A percentile compares a stretch with the other conserved stretches of the same genome.
These are phyloP conservation scores for Oldenlandia corymbosa DNA, from an alignment of 257 asterid genomes.

Conservation along the genomic window DNA sequence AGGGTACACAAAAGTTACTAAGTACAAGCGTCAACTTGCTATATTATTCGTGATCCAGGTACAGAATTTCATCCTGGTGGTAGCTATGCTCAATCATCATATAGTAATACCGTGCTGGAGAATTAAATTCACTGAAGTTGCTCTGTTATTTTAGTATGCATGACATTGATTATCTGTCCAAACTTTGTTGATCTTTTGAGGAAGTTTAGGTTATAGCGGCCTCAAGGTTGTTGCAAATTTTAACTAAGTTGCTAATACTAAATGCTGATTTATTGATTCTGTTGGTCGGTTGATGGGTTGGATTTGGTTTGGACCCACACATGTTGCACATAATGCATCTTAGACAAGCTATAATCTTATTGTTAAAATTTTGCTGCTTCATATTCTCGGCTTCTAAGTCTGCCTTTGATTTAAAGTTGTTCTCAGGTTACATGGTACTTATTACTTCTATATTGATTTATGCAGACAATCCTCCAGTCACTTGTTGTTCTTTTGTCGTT, in stretches of 20 bases:
- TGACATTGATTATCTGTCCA: not conserved
- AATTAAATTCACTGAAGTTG: not conserved
- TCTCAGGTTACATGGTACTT: not conserved
- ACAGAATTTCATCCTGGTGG: not conserved
- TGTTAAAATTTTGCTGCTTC: not conserved
- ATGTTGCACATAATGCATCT: not conserved
- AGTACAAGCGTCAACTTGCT: constrained; percentile 63
- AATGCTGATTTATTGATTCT: not conserved
- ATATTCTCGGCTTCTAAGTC: too few species aligned
- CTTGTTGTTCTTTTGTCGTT: constrained; percentile 26
- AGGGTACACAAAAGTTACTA: constrained; percentile 77
- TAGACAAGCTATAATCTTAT: not conserved
- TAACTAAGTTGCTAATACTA: not conserved
- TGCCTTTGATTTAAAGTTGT: not conserved
- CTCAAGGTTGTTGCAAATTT: not conserved
- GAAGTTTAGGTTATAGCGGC: not conserved
- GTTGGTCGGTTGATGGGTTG: not conserved
- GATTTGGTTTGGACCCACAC: not conserved
- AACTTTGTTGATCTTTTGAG: not conserved
- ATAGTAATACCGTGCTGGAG: not conserved
- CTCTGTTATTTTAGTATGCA: not conserved
- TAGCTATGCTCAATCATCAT: not conserved
- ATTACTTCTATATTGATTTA: not conserved
- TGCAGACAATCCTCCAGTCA: constrained; percentile 48
- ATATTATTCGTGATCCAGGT: constrained; percentile 61